These are phyloP conservation scores for Thalassiosira exigua DNA, from an alignment of 352 stramenopile genomes.

Conservation along the genomic window DNA sequence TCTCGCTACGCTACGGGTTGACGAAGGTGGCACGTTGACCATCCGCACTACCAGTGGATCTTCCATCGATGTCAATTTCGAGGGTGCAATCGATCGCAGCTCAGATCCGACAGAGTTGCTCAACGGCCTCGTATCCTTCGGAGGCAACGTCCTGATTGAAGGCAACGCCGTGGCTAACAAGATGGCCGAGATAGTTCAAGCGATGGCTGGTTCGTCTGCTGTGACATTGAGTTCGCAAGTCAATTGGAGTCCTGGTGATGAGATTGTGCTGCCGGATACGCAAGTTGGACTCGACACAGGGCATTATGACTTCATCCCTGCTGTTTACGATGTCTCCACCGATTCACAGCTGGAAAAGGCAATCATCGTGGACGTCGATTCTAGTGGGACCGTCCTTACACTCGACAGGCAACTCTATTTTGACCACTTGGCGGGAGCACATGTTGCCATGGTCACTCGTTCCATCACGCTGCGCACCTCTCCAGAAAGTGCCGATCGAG, in stretches of 20 bases:
- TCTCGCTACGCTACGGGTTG: constrained; percentile 25
- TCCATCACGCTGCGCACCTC: constrained; percentile 30
- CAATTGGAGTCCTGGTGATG: too few relatives aligned
- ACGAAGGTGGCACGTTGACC: constrained; percentile 24
- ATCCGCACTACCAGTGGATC: constrained; percentile 6
- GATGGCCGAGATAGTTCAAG: constrained; percentile 15
- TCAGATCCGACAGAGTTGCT: constrained; percentile 31
- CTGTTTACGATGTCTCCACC: not conserved
- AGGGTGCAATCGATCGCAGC: constrained; percentile 23
- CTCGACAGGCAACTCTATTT: not conserved
- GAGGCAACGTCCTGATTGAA: constrained; percentile 21
- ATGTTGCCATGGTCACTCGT: constrained; percentile 30
- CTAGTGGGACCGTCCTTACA: not conserved
- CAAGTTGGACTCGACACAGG: constrained; percentile 3
- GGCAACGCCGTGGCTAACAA: constrained; percentile 19
- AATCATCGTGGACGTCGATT: constrained; percentile 1
- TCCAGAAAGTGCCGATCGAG: constrained; percentile 14
- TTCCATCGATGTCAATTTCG: constrained; percentile 29
- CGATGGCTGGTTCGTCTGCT: constrained; percentile 3
- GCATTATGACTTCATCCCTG: not conserved
- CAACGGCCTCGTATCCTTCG: constrained; percentile 24
- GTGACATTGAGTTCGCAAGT: constrained; percentile 8
- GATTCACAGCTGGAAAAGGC: constrained; percentile 10
- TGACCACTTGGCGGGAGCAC: not conserved
- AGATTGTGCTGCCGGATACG: constrained; percentile 45